These are phyloP conservation scores for Mikania micrantha DNA, from an alignment of 129 eudicot genomes.

Conservation along the genomic window DNA sequence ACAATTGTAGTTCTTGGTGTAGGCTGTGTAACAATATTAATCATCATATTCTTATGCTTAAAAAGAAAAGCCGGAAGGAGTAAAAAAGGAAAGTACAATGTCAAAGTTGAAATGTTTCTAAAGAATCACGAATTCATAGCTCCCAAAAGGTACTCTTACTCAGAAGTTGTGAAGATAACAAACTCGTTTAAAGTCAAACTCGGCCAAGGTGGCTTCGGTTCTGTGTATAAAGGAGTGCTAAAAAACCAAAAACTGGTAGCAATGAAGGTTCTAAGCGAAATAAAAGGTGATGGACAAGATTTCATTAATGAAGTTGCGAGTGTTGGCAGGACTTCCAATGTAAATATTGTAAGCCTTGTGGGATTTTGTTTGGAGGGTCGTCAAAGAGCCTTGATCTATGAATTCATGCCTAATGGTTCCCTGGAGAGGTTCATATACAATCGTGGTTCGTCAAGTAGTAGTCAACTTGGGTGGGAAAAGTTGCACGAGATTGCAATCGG, in stretches of 20 bases:
- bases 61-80: neutral
- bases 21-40: neutral
- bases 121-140: conserved; percentile 26
- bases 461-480: conserved; percentile 31
- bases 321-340: conserved; percentile 39
- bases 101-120: conserved; percentile 22
- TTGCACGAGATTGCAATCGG: conserved; percentile 36
- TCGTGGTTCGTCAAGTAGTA: neutral
- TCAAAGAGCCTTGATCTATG: conserved; percentile 39
- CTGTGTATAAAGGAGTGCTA: conserved; percentile 39
- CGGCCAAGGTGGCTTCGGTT: conserved; percentile 51
- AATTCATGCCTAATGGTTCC: conserved; percentile 51
- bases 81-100: neutral
- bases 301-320: conserved; percentile 50
- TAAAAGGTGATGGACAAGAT: conserved; percentile 33
- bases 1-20: neutral
- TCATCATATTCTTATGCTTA: neutral
- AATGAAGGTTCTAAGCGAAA: conserved; percentile 36
- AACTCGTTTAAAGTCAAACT: conserved; percentile 25
- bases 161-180: conserved; percentile 37
- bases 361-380: conserved; percentile 38
- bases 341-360: conserved; percentile 36
- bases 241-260: conserved; percentile 34
- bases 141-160: conserved; percentile 33
- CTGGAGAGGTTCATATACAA: conserved; percentile 35